Evolutionary conservation across 768 basidiomycete species (phyloP).

Genomic region (Hirschioporus abietinus): DNA sequence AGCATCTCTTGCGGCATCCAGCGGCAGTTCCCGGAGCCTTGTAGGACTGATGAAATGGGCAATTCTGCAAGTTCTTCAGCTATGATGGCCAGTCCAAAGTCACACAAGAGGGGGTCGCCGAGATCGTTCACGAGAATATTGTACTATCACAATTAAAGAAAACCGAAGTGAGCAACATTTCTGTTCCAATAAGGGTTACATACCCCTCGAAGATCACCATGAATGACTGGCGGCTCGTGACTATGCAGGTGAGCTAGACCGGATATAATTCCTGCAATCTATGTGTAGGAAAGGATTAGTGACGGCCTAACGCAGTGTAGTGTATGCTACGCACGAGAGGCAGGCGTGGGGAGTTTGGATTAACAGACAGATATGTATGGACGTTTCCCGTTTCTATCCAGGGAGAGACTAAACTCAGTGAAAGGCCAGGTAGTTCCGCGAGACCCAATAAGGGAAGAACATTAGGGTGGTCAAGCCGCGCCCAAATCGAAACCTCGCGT

Average conservation of each 20-base stretch:
- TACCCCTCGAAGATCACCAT: slow-evolving; percentile 13
- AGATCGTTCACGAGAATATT: slow-evolving; percentile 8
- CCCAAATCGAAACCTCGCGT: slow-evolving; percentile 12
- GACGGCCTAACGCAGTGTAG: not conserved
- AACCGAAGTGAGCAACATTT: slow-evolving; percentile 1
- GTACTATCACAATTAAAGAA: slow-evolving; percentile 3
- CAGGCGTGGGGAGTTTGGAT: slow-evolving; percentile 9
- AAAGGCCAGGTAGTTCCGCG: slow-evolving; percentile 9
- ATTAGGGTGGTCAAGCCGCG: slow-evolving; percentile 12
- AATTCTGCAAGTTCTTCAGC: slow-evolving; percentile 10
- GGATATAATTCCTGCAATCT: slow-evolving; percentile 13
- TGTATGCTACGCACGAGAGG: slow-evolving; percentile 8
- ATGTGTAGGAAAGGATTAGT: not conserved
- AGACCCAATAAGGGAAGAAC: slow-evolving; percentile 12
- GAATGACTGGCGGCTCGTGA: slow-evolving; percentile 11
- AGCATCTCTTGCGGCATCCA: slow-evolving; percentile 3
- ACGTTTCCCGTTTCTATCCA: slow-evolving; percentile 9
- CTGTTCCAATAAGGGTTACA: not conserved
- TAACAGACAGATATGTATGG: slow-evolving; percentile 5
- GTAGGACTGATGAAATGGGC: slow-evolving; percentile 5
- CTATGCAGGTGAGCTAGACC: slow-evolving; percentile 14
- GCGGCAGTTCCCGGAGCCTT: not conserved
- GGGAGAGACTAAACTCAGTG: slow-evolving; percentile 13
- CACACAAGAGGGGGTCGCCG: not conserved
- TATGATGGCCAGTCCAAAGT: slow-evolving; percentile 6